phyloP scores from a whole-genome alignment of 2,329 filamentous ascomycete genomes.

The Colletotrichum cuscutae region DNA sequence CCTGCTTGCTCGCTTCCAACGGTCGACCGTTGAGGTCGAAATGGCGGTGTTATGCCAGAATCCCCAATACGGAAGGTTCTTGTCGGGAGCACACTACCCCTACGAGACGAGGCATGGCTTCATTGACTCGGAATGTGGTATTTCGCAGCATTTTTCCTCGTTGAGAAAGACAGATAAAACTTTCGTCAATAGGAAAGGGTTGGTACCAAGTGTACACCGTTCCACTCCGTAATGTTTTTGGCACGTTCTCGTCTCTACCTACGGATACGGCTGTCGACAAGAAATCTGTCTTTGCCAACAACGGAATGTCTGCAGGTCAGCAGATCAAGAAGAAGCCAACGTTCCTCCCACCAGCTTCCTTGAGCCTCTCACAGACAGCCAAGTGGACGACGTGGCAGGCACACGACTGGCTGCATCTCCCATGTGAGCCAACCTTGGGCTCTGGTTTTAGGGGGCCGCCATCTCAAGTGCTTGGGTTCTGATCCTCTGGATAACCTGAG shows the following conservation, averaged over 20 bases:
- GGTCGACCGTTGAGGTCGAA: neutral
- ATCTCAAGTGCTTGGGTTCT: constrained; percentile 14
- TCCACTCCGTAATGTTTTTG: neutral
- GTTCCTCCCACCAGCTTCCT: neutral
- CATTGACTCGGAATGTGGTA: neutral
- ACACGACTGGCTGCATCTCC: constrained; percentile 33
- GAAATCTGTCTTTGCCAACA: neutral
- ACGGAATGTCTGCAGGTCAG: constrained; percentile 11
- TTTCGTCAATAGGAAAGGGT: neutral
- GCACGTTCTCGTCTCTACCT: neutral
- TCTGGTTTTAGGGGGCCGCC: constrained; percentile 4
- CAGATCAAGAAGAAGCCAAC: neutral
- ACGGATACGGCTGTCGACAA: neutral
- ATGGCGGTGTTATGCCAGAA: neutral
- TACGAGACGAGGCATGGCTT: neutral
- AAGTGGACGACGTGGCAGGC: constrained; percentile 40
- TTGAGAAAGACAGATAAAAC: neutral
- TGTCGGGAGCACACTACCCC: neutral
- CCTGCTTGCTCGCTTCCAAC: neutral
- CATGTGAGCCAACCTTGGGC: constrained; percentile 15
- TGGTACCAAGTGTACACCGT: neutral
- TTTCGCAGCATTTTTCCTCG: neutral
- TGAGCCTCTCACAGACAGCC: constrained; percentile 43
- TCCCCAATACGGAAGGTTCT: neutral
- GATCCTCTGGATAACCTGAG: constrained; percentile 19